Conservation (phyloP, 371 early-diverging fungal species). For the Mucor saturninus region DNA sequence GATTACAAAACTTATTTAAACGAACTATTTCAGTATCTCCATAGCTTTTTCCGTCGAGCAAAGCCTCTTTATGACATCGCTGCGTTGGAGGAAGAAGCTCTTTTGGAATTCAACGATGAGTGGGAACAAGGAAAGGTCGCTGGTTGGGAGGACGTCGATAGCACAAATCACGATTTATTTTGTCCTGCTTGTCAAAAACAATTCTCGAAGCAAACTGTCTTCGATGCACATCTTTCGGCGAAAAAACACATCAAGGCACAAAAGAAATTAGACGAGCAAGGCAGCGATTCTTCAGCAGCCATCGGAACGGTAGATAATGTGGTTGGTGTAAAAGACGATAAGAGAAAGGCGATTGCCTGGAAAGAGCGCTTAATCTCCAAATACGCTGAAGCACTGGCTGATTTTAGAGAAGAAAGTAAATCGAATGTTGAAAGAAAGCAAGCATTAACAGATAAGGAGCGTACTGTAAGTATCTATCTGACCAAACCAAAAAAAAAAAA, state of each 20-base stretch:
- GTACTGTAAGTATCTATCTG: constrained; percentile 54
- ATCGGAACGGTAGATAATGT: constrained; percentile 6
- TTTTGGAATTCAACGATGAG: constrained; percentile 60
- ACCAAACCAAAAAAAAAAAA: neutral
- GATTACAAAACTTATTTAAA: constrained; percentile 78
- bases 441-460: constrained; percentile 90
- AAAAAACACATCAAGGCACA: constrained; percentile 91
- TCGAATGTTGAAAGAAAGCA: constrained; percentile 93
- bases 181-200: constrained; percentile 86
- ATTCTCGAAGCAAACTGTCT: constrained; percentile 87
- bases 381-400: constrained; percentile 64
- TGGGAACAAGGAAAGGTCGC: constrained; percentile 65
- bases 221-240: constrained; percentile 82
- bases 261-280: constrained; percentile 49
- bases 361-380: constrained; percentile 68
- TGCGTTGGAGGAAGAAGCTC: constrained; percentile 53
- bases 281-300: constrained; percentile 29
- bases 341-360: constrained; percentile 64
- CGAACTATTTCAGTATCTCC: constrained; percentile 69
- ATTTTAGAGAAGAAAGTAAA: constrained; percentile 79
- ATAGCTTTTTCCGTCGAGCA: constrained; percentile 75
- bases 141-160: constrained; percentile 75
- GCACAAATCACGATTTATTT: constrained; percentile 57
- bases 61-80: constrained; percentile 80
- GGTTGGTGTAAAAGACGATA: constrained; percentile 51